These are phyloP conservation scores for Boletus fagicola DNA, from an alignment of 768 basidiomycete genomes.

Conservation along the genomic window DNA sequence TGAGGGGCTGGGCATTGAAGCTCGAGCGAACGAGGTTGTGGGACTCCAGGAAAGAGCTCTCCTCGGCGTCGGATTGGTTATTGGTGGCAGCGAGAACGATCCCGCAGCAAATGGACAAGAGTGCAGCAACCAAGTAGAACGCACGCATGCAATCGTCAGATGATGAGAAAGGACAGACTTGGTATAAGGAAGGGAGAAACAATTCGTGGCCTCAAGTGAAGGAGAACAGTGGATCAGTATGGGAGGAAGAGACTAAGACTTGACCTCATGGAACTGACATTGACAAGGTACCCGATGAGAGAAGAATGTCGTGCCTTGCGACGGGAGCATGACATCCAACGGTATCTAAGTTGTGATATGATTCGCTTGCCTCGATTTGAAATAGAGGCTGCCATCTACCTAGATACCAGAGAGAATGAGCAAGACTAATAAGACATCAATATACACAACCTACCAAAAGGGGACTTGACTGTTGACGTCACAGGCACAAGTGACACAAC, in stretches of 20 bases:
- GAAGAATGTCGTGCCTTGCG: slow-evolving; percentile 5
- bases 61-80: slow-evolving; percentile 11
- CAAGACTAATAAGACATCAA: background rate
- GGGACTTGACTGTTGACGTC: slow-evolving; percentile 7
- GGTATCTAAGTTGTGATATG: background rate
- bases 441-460: slow-evolving; percentile 5
- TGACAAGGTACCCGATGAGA: background rate
- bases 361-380: background rate
- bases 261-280: background rate
- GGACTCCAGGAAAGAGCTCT: slow-evolving; percentile 37
- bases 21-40: slow-evolving; percentile 49
- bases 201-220: background rate
- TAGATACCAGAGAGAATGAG: background rate
- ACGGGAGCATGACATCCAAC: background rate
- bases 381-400: background rate
- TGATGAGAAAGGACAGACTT: slow-evolving; percentile 5
- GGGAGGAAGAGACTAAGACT: background rate
- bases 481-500: slow-evolving; percentile 2
- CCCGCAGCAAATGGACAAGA: slow-evolving; percentile 18
- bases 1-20: slow-evolving; percentile 43
- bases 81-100: slow-evolving; percentile 11
- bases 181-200: background rate
- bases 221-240: background rate
- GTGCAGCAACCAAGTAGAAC: background rate
- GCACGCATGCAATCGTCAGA: slow-evolving; percentile 8